phyloP scores from a whole-genome alignment of 768 basidiomycete genomes.

The Mycena latifolia region DNA sequence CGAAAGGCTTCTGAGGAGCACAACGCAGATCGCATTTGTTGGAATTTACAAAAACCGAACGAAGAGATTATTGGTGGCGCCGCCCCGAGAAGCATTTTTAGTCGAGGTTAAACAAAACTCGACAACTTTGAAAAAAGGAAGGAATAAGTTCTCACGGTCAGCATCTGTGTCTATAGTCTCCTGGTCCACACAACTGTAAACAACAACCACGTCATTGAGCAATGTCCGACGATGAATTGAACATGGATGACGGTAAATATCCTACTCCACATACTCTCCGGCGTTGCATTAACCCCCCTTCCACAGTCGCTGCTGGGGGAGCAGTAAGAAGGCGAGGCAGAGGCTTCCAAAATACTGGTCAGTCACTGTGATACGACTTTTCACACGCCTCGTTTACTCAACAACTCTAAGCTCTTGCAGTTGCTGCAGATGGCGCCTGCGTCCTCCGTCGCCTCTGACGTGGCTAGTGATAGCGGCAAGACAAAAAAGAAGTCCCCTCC shows the following conservation, averaged over 20 bases:
- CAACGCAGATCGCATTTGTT: no score
- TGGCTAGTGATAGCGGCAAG: slow-evolving; percentile 38
- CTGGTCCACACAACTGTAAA: no score
- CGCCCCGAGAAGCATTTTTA: no score
- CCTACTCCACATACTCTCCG: not conserved
- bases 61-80: no score
- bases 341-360: slow-evolving; percentile 87
- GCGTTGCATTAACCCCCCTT: not conserved
- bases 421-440: slow-evolving; percentile 44
- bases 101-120: no score
- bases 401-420: slow-evolving; percentile 6
- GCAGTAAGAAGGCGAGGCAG: slow-evolving; percentile 83
- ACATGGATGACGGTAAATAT: slow-evolving; percentile 83
- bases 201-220: no score
- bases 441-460: slow-evolving; percentile 43
- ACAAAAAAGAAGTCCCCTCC: slow-evolving; percentile 33
- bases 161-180: no score
- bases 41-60: no score
- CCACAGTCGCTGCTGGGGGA: slow-evolving; percentile 70
- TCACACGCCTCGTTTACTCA: slow-evolving; percentile 1
- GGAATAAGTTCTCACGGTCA: no score
- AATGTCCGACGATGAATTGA: slow-evolving; percentile 96
- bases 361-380: slow-evolving; percentile 34
- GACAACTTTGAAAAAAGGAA: no score
- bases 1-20: no score